Conservation (phyloP, 2,329 filamentous ascomycete species). For the Blumeria hordei region DNA sequence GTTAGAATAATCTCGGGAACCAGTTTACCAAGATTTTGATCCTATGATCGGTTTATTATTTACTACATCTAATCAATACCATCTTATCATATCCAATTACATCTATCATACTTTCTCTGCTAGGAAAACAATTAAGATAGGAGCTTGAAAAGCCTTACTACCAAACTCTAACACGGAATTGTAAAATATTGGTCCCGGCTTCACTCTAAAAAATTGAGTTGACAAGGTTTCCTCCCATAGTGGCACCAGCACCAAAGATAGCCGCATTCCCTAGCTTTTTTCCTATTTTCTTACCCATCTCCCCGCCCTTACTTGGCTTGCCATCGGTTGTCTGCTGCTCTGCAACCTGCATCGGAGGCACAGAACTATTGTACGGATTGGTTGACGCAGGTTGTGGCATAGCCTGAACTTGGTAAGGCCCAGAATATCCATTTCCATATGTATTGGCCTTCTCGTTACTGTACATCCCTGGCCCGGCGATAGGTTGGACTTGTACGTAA, state of each 20-base stretch:
- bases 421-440: constrained; percentile 8
- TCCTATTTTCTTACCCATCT: constrained; percentile 76
- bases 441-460: constrained; percentile 10
- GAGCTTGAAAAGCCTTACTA: too few species aligned
- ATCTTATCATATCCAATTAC: too few species aligned
- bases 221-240: constrained; percentile 71
- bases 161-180: too few species aligned
- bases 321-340: constrained; percentile 20
- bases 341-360: constrained; percentile 52
- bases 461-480: not conserved
- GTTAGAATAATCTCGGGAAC: too few species aligned
- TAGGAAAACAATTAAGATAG: too few species aligned
- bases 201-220: constrained; percentile 56
- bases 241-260: constrained; percentile 82
- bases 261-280: constrained; percentile 74
- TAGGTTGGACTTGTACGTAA: constrained; percentile 41
- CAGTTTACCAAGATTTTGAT: too few species aligned
- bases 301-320: constrained; percentile 22
- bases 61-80: too few species aligned
- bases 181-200: too few species aligned
- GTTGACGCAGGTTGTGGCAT: constrained; percentile 21
- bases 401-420: constrained; percentile 6
- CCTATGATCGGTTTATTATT: too few species aligned
- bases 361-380: constrained; percentile 42
- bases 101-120: too few species aligned